Conservation (phyloP, 2,329 filamentous ascomycete species). For the Apiospora aurea region DNA sequence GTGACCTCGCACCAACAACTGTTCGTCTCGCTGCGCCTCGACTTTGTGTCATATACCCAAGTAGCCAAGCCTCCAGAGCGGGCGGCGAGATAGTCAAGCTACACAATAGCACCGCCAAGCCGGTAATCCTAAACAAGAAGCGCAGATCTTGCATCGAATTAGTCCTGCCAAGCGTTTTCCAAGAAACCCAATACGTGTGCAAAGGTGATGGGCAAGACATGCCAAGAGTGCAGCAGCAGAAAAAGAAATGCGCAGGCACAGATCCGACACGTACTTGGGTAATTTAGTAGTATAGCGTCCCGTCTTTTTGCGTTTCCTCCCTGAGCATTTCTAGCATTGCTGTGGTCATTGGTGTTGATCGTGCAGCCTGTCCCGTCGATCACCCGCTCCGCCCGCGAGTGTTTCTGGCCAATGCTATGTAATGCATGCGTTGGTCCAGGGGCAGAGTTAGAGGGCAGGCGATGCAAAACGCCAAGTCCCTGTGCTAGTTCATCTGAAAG, state of each 20-base stretch:
- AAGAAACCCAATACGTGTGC: not conserved
- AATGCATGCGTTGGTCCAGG: slow-evolving; percentile 11
- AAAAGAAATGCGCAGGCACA: not conserved
- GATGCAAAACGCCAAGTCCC: slow-evolving; percentile 3
- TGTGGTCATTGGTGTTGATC: not conserved
- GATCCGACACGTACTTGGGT: not conserved
- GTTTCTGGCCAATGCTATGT: slow-evolving; percentile 15
- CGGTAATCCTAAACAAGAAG: slow-evolving; percentile 12
- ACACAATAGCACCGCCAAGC: slow-evolving; percentile 18
- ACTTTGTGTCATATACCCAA: slow-evolving; percentile 8
- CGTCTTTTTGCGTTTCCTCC: not conserved
- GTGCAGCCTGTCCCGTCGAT: slow-evolving; percentile 19
- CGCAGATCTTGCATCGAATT: slow-evolving; percentile 16
- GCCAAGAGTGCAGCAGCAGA: slow-evolving; percentile 17
- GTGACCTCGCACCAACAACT: not conserved
- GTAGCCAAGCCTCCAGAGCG: slow-evolving; percentile 1
- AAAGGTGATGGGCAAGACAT: slow-evolving; percentile 9
- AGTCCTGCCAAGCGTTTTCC: not conserved
- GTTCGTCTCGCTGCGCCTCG: slow-evolving; percentile 11
- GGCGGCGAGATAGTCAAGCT: not conserved
- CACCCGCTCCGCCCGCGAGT: slow-evolving; percentile 1
- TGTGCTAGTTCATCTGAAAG: slow-evolving; percentile 9
- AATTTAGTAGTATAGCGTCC: not conserved
- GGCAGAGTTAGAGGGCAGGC: not conserved
- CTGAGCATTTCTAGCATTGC: not conserved